Evolutionary conservation across 73 alveolate species (phyloP).

Genomic region (Paramecium tetraurelia): DNA sequence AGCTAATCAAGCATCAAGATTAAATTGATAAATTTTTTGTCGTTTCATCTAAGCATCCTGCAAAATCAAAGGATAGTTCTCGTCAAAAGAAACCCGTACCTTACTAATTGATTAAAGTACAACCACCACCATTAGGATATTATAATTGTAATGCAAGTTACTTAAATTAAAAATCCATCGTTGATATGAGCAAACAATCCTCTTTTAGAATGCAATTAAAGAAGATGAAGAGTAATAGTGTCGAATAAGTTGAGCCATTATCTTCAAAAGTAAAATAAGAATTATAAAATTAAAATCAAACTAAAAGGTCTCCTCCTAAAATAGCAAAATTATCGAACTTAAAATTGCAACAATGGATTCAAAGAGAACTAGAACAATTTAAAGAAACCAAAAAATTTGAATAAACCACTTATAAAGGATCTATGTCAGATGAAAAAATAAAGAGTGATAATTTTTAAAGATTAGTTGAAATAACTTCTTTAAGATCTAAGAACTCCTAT

Average conservation of each 20-base stretch:
- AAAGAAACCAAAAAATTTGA: background rate
- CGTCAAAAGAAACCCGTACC: background rate
- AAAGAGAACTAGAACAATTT: background rate
- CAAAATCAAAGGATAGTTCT: background rate
- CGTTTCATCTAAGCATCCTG: background rate
- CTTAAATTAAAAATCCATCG: background rate
- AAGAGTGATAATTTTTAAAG: background rate
- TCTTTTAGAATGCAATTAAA: background rate
- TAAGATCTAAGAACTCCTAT: background rate
- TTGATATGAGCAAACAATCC: background rate
- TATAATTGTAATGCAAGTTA: background rate
- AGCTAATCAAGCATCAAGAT: background rate
- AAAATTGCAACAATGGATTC: background rate
- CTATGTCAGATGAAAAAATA: background rate
- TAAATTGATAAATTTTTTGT: background rate
- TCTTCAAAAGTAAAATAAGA: background rate
- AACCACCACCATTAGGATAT: slow-evolving; percentile 5
- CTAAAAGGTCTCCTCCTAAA: background rate
- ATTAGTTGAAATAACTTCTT: background rate
- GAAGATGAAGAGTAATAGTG: background rate
- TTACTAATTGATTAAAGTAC: background rate
- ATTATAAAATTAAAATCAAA: background rate
- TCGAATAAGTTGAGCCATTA: background rate
- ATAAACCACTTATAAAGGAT: background rate
- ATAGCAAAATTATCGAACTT: background rate